phyloP scores from a whole-genome alignment of 1,284 basidiomycete genomes.

The Salmacisia buchloeana region DNA sequence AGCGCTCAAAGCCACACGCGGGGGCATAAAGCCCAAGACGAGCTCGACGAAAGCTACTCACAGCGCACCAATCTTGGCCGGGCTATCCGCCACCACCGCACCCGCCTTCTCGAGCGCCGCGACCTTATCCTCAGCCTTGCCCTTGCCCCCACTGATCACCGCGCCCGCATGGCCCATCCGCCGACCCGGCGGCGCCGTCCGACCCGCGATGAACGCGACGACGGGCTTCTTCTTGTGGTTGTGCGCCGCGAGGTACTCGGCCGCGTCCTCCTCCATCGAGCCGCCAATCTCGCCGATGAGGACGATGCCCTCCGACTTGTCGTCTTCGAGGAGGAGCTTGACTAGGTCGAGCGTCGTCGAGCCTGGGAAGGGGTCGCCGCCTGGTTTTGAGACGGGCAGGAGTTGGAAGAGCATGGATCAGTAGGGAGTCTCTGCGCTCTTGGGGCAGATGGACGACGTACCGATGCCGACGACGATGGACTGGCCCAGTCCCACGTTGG shows the following conservation, averaged over 20 bases:
- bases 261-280: constrained; percentile 98
- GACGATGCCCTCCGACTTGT: constrained; percentile 70
- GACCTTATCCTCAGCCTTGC: constrained; percentile 91
- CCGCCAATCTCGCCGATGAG: constrained; percentile 99
- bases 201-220: constrained; percentile 92
- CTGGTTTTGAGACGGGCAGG: not conserved
- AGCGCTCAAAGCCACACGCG: not conserved
- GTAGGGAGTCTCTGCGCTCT: no score
- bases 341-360: constrained; percentile 92
- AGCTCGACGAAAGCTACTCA: constrained; percentile 61
- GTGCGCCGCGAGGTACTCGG: constrained; percentile 85
- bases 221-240: constrained; percentile 96
- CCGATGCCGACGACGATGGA: constrained; percentile 96
- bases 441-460: not conserved
- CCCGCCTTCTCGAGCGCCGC: constrained; percentile 88
- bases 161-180: constrained; percentile 82
- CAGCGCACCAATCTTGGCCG: constrained; percentile 56
- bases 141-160: constrained; percentile 96
- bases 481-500: constrained; percentile 90
- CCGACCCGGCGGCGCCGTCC: constrained; percentile 90
- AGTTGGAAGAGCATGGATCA: not conserved
- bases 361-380: constrained; percentile 94
- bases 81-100: constrained; percentile 87
- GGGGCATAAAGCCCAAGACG: not conserved
- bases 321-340: constrained; percentile 92